Base-by-base conservation (phyloP, 2,329 filamentous ascomycete species). In the Trichophyton mentagrophytes region DNA sequence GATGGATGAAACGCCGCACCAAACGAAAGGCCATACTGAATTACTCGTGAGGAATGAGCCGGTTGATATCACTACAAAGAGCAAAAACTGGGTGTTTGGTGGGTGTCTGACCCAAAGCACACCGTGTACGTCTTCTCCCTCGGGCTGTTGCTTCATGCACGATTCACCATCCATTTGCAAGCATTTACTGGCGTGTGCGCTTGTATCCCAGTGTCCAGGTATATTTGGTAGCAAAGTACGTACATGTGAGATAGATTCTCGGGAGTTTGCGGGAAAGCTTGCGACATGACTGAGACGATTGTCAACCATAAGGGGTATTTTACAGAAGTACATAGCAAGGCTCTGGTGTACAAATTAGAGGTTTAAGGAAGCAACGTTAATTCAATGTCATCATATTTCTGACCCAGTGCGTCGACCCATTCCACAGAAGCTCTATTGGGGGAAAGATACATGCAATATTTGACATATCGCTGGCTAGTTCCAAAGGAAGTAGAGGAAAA, bases 171-270 rank as follows among this genome's bases (percentile, higher is more conserved):
- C 73, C 3, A 67, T 88, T 74, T 99, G 92, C 72, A 96, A 96
- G 75, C 92, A 99, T 73, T 73, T 97, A 3, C 80, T 97, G 15
- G 92, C 92, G 1, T 95, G 89, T 71, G 74, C 92, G 46, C 72
- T 97, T 60, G 85, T 80, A 4, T 85, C 89, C 70, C 77, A 79
- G 55, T 91, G 88, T 77, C 70, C 70, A 0, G 71, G 64, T 2
- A 71, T 85, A 30, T 80, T 93, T 65, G 80, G 78, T 3, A 67
- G 68, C 0, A 82, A 81, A 66, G 78, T 87, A 15, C 78, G 81
- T 61, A 79, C 82, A 66, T 78, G 76, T 67, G 68, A 69, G 46
- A 79, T 87, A 15, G 57, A 17, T 46, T 33, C 58, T 36, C 51
- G 30, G 3, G 62, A 61, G 15, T 46, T 60, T 53, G 62, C 62